Evolutionary conservation across 2,329 filamentous ascomycete genomes (phyloP).

Genomic region (Sordariomycetes sp.): DNA sequence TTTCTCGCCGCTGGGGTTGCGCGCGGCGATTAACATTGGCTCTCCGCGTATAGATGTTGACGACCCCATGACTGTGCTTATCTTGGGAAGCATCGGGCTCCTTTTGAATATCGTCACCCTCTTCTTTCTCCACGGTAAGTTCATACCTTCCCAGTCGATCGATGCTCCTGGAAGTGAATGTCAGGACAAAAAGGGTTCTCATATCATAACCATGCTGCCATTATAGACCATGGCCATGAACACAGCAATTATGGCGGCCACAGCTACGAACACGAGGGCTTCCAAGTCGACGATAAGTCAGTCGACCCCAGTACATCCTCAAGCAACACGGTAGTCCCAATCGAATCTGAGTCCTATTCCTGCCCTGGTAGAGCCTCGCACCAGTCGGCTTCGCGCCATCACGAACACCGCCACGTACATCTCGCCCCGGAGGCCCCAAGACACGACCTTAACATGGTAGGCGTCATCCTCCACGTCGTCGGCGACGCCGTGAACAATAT

Average conservation of each 20-base stretch:
- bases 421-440: slow-evolving; percentile 20
- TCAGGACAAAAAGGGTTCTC: neutral
- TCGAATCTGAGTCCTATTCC: neutral
- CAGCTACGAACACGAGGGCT: slow-evolving; percentile 19
- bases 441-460: slow-evolving; percentile 60
- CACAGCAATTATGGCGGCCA: slow-evolving; percentile 21
- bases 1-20: neutral
- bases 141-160: no score
- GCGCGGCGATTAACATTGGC: neutral
- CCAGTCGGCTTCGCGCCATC: slow-evolving; percentile 22
- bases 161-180: neutral
- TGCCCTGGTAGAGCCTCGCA: neutral
- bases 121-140: slow-evolving; percentile 53
- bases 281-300: slow-evolving; percentile 10
- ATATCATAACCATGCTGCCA: slow-evolving; percentile 7
- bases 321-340: neutral
- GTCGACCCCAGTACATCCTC: slow-evolving; percentile 6
- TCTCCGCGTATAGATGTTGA: slow-evolving; percentile 39
- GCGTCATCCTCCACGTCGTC: slow-evolving; percentile 59
- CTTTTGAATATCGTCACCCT: slow-evolving; percentile 57
- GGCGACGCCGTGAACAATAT: slow-evolving; percentile 69
- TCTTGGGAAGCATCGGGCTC: slow-evolving; percentile 59
- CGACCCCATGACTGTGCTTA: slow-evolving; percentile 54
- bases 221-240: slow-evolving; percentile 22
- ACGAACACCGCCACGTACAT: slow-evolving; percentile 36